Conservation (phyloP, 2,329 filamentous ascomycete genomes). For the Fusarium sp. region DNA sequence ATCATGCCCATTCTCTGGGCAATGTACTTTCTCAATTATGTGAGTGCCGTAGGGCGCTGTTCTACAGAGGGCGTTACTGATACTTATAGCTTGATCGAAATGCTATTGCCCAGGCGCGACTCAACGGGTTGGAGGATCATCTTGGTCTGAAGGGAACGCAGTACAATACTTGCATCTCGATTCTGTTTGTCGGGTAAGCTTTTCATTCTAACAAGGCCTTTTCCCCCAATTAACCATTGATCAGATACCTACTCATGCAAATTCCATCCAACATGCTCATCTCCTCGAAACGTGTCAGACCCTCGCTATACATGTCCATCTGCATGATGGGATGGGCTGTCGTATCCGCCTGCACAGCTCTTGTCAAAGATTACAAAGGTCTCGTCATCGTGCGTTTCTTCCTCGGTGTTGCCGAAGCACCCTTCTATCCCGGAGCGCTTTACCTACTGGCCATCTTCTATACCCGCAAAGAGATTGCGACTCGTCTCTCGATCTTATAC, state of each 20-base stretch:
- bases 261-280: constrained; percentile 58
- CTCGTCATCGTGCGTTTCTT: constrained; percentile 55
- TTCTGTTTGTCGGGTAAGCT: constrained; percentile 54
- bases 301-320: constrained; percentile 59
- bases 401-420: constrained; percentile 67
- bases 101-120: constrained; percentile 68
- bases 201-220: too few relatives aligned
- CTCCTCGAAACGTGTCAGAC: constrained; percentile 54
- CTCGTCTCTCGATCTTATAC: constrained; percentile 51
- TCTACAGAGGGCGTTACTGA: rapidly evolving
- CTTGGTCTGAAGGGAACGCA: constrained; percentile 59
- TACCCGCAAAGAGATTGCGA: constrained; percentile 54
- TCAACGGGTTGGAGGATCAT: constrained; percentile 67
- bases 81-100: constrained; percentile 61
- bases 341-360: constrained; percentile 58
- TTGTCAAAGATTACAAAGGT: constrained; percentile 55
- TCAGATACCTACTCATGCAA: constrained; percentile 49
- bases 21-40: constrained; percentile 59
- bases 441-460: constrained; percentile 59
- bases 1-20: constrained; percentile 55
- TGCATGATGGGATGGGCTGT: constrained; percentile 57
- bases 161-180: constrained; percentile 54
- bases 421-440: constrained; percentile 64
- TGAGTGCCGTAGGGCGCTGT: constrained; percentile 18
- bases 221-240: neutral